Evolutionary conservation across 805 yeast species (phyloP).

Genomic region (Dipodascopsis uninucleata): DNA sequence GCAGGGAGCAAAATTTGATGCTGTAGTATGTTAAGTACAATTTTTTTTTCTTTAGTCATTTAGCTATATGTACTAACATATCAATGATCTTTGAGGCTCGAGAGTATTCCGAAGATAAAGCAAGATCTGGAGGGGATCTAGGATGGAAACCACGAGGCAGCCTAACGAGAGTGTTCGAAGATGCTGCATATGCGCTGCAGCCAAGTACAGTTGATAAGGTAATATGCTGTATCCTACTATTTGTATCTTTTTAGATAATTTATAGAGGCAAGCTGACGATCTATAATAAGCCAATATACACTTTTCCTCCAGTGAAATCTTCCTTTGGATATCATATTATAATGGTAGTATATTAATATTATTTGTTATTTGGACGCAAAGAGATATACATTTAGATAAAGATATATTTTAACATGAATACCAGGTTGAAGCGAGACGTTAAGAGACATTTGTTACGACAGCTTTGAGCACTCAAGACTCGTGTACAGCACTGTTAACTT

Average conservation of each 20-base stretch:
- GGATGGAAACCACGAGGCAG: slow-evolving; percentile 29
- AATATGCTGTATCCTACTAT: background rate
- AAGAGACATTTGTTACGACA: too few species aligned
- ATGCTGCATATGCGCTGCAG: slow-evolving; percentile 26
- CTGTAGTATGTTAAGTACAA: slow-evolving; percentile 20
- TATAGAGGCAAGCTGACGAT: background rate
- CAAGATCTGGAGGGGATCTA: slow-evolving; percentile 28
- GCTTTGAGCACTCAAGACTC: too few species aligned
- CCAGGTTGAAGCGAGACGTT: too few species aligned
- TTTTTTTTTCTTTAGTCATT: background rate
- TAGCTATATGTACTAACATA: background rate
- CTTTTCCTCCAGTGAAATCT: slow-evolving; percentile 22
- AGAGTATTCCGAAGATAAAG: slow-evolving; percentile 27
- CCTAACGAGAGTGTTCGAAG: slow-evolving; percentile 25
- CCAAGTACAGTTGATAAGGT: slow-evolving; percentile 26
- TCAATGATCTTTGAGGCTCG: slow-evolving; percentile 14
- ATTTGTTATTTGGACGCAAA: too few species aligned
- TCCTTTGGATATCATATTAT: slow-evolving; percentile 28
- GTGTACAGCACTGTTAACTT: too few species aligned
- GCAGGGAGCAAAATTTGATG: slow-evolving; percentile 25
- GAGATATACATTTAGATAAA: too few species aligned
- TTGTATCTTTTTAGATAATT: background rate
- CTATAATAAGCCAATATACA: slow-evolving; percentile 17
- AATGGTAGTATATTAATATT: too few species aligned
- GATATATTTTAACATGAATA: too few species aligned